Evolutionary conservation across 306 rosid species (phyloP), one percentile per base, ranked within the genome.

Genomic region (Pyrus betulifolia): DNA sequence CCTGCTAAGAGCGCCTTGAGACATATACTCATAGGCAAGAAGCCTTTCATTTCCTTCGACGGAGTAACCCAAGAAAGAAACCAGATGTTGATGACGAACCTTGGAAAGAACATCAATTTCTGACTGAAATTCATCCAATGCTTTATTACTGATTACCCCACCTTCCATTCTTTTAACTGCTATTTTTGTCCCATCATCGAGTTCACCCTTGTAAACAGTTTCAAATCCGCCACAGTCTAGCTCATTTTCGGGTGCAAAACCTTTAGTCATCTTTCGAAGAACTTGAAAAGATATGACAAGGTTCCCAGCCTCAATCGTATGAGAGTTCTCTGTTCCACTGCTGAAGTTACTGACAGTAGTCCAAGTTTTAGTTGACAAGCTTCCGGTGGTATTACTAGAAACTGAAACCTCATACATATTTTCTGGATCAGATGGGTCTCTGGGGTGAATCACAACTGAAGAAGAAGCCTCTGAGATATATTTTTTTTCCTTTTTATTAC

Each of bases 81-180:
- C 96, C 73, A 93, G 71, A 78, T 93, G 92, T 2, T 96, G 80
- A 74, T 93, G 98, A 22, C 96, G 86, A 22, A 93, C 94, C 86
- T 84, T 89, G 17, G 98, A 93, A 69, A 90, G 93, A 70, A 90
- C 98, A 60, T 80, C 88, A 7, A 93, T 89, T 80, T 93, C 98
- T 27, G 96, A 80, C 70, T 89, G 87, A 74, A 93, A 93, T 84
- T 90, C 96, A 9, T 90, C 94, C 72, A 86, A n/a, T 4, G 89
- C 98, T 82, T 93, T 93, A 65, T 57, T 86, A 62, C 85, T 74
- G 18, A 85, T 80, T 18, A 15, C 79, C 25, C 89, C 92, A 18
- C 81, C 80, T 81, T 93, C 98, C 98, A 90, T 93, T 84, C 98
- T 89, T 86, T 93, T 93, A 38, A 93, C 96, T 27, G 98, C 98